A percentile compares a stretch with the other conserved stretches of the same genome.
Evolutionary conservation across 2,329 filamentous ascomycete genomes (phyloP).

Genomic region (Beauveria scarabaeidicola): DNA sequence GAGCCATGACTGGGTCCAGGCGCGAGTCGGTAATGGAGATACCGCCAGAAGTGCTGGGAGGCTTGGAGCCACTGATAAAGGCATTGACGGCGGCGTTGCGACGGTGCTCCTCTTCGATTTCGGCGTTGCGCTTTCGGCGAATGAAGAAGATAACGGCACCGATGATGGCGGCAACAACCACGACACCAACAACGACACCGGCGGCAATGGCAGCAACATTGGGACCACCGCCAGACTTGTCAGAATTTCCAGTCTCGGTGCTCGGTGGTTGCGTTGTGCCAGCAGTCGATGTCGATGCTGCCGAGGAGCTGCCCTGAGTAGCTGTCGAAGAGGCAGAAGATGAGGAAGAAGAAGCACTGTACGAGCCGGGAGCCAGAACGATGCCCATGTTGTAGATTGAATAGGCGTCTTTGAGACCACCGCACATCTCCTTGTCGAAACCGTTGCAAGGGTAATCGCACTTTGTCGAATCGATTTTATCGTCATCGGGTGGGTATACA

Average conservation of each 20-base stretch:
- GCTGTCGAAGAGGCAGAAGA: conserved; percentile 18
- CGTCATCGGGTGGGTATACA: conserved; percentile 50
- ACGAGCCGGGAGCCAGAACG: conserved; percentile 29
- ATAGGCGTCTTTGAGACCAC: conserved; percentile 27
- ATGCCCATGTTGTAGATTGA: conserved; percentile 45
- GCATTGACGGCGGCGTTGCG: conserved; percentile 71
- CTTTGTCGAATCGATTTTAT: conserved; percentile 44
- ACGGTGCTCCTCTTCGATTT: conserved; percentile 77
- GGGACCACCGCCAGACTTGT: conserved; percentile 28
- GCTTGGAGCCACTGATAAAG: conserved; percentile 60
- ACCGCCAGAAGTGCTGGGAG: conserved; percentile 53
- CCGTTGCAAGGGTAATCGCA: conserved; percentile 62
- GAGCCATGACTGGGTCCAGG: conserved; percentile 77
- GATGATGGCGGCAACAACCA: conserved; percentile 56
- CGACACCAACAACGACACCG: conserved; percentile 76
- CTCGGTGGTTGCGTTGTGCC: conserved; percentile 18
- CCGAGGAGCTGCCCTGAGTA: conserved; percentile 18
- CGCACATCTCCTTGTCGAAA: conserved; percentile 54
- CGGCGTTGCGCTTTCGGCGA: conserved; percentile 64
- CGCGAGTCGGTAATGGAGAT: conserved; percentile 73
- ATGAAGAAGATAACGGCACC: conserved; percentile 67
- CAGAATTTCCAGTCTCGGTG: not conserved
- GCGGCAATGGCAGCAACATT: conserved; percentile 80
- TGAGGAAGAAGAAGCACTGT: conserved; percentile 17
- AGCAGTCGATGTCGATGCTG: conserved; percentile 17